phyloP scores from a whole-genome alignment of 2,329 filamentous ascomycete species.

The Fonsecaea multimorphosa region DNA sequence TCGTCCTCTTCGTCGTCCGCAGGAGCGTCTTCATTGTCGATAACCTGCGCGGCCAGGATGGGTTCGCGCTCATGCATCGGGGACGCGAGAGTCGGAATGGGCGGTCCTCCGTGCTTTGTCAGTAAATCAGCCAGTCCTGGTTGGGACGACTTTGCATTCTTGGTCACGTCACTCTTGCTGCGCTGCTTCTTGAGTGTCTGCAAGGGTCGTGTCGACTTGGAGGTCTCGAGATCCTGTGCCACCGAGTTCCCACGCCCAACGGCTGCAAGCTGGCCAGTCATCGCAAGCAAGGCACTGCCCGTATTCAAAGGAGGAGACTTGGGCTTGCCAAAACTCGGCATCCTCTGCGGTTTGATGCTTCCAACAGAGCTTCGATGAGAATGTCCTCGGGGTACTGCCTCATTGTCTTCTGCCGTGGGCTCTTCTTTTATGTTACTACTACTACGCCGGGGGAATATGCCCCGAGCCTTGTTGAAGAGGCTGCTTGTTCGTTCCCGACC shows the following conservation, averaged over 20 bases:
- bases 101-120: conserved; percentile 64
- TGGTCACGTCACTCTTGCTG: conserved; percentile 64
- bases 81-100: conserved; percentile 61
- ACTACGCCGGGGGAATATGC: conserved; percentile 49
- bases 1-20: conserved; percentile 56
- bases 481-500: conserved; percentile 53
- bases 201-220: conserved; percentile 35
- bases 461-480: conserved; percentile 46
- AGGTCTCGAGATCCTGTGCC: conserved; percentile 56
- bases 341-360: conserved; percentile 45
- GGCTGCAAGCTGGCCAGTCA: conserved; percentile 54
- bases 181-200: conserved; percentile 48
- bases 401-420: conserved; percentile 28
- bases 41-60: conserved; percentile 32
- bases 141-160: conserved; percentile 45
- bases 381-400: conserved; percentile 14
- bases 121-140: conserved; percentile 58
- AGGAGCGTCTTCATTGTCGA: conserved; percentile 44
- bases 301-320: conserved; percentile 51
- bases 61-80: conserved; percentile 47
- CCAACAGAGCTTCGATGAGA: conserved; percentile 38
- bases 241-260: conserved; percentile 64
- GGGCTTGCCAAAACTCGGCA: conserved; percentile 47
- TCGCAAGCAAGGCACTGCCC: conserved; percentile 50
- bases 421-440: conserved; percentile 54